Evolutionary conservation across 805 yeast species (phyloP).

Genomic region (Pichia paraexigua): DNA sequence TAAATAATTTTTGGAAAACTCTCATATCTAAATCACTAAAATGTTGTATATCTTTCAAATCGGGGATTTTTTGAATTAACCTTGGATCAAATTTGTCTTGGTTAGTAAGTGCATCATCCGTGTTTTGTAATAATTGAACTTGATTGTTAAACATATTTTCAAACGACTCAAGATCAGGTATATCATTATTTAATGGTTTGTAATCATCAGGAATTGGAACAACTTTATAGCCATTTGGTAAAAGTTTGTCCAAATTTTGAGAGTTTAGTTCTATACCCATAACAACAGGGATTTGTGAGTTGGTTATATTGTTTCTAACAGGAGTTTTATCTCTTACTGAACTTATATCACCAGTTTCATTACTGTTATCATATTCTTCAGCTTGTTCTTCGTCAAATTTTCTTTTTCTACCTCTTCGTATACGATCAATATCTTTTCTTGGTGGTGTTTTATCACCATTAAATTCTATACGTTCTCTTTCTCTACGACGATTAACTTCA

Average conservation of each 20-base stretch:
- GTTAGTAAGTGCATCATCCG: conserved; percentile 22
- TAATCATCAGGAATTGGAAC: conserved; percentile 39
- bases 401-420: conserved; percentile 6
- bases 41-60: conserved; percentile 54
- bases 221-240: conserved; percentile 45
- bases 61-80: conserved; percentile 51
- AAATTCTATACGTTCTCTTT: conserved; percentile 21
- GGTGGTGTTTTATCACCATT: conserved; percentile 12
- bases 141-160: neutral
- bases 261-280: conserved; percentile 36
- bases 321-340: neutral
- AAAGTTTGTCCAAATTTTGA: conserved; percentile 37
- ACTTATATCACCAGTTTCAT: neutral
- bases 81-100: conserved; percentile 27
- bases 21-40: conserved; percentile 66
- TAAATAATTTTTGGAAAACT: conserved; percentile 56
- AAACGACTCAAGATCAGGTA: conserved; percentile 29
- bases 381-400: conserved; percentile 10
- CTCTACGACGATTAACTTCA: conserved; percentile 26
- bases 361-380: conserved; percentile 16
- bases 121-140: conserved; percentile 16
- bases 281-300: conserved; percentile 20
- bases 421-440: conserved; percentile 16
- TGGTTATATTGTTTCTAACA: neutral
- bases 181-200: conserved; percentile 27